Evolutionary conservation across 2,329 filamentous ascomycete species (phyloP).

Genomic region (Hymenoscyphus linearis): DNA sequence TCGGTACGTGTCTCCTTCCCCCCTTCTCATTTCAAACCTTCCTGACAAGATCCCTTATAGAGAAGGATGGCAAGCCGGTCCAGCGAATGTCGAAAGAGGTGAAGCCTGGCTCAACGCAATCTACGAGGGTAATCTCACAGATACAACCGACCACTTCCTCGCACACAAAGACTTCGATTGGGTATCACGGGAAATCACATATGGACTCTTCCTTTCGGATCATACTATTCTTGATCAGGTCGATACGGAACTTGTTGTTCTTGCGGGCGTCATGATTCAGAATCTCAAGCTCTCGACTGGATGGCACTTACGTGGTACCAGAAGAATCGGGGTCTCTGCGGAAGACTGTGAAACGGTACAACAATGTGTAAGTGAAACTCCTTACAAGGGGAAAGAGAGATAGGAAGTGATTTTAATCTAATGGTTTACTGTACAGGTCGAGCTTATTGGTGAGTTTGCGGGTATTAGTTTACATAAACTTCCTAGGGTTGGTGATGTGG

Average conservation of each 20-base stretch:
- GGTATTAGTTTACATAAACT: constrained; percentile 32
- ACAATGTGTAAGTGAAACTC: constrained; percentile 27
- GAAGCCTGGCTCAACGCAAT: constrained; percentile 51
- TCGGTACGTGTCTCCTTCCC: constrained; percentile 12
- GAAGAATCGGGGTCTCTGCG: constrained; percentile 41
- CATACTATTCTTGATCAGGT: constrained; percentile 47
- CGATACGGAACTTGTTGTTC: constrained; percentile 50
- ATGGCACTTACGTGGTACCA: constrained; percentile 49
- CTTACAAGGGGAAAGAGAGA: neutral
- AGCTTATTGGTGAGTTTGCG: constrained; percentile 35
- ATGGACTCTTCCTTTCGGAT: constrained; percentile 53
- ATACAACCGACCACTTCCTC: constrained; percentile 35
- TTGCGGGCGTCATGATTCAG: constrained; percentile 53
- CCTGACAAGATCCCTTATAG: constrained; percentile 31
- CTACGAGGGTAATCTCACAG: constrained; percentile 28
- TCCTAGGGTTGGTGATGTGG: constrained; percentile 36
- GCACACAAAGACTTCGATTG: constrained; percentile 46
- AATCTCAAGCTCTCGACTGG: constrained; percentile 47
- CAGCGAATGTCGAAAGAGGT: constrained; percentile 48
- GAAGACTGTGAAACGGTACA: constrained; percentile 38
- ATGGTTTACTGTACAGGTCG: constrained; percentile 31
- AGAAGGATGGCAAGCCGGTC: constrained; percentile 53
- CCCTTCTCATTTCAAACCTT: neutral
- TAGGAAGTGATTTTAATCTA: constrained; percentile 2
- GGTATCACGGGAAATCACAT: constrained; percentile 50